Percentiles rank a stretch among this genome's conserved stretches.
Conservation (phyloP, 495 filamentous ascomycete genomes). For the Margaritispora aquatica region DNA sequence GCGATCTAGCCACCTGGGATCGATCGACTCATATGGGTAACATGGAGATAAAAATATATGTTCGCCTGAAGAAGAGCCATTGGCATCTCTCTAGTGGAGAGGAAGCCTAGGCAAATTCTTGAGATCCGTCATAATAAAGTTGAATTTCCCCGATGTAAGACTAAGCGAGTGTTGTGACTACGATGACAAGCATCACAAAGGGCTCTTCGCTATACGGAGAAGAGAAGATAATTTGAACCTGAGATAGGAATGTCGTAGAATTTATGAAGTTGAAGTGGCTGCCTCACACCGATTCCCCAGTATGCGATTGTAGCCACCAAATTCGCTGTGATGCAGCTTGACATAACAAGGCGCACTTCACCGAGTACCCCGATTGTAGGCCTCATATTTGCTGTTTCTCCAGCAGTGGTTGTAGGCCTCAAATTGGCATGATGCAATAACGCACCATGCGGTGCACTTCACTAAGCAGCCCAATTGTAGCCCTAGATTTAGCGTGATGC, state of each 20-base stretch:
- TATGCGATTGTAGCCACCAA: slow-evolving; percentile 5
- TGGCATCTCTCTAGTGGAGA: slow-evolving; percentile 7
- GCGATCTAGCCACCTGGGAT: slow-evolving; percentile 9
- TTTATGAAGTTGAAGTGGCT: neutral
- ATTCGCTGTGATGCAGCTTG: slow-evolving; percentile 1
- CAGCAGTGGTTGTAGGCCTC: slow-evolving; percentile 18
- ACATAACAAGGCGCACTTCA: neutral
- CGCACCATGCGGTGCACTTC: neutral
- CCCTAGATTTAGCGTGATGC: too few relatives aligned
- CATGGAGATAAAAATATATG: neutral
- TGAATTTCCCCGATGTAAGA: neutral
- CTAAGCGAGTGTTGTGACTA: neutral
- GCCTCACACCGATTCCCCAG: neutral
- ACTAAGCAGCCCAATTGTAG: neutral
- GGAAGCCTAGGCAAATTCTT: neutral
- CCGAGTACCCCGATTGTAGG: too few relatives aligned
- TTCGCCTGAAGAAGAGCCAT: neutral
- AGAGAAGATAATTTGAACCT: neutral
- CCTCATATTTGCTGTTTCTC: too few relatives aligned
- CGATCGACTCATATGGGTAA: slow-evolving; percentile 5
- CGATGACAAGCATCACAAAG: neutral
- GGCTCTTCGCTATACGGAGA: neutral
- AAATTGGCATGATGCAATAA: slow-evolving; percentile 4
- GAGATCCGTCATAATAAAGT: neutral
- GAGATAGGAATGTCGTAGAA: neutral